Evolutionary conservation across 768 basidiomycete genomes (phyloP), one percentile per base, ranked within the genome.

Genomic region (Pisolithus microcarpus): DNA sequence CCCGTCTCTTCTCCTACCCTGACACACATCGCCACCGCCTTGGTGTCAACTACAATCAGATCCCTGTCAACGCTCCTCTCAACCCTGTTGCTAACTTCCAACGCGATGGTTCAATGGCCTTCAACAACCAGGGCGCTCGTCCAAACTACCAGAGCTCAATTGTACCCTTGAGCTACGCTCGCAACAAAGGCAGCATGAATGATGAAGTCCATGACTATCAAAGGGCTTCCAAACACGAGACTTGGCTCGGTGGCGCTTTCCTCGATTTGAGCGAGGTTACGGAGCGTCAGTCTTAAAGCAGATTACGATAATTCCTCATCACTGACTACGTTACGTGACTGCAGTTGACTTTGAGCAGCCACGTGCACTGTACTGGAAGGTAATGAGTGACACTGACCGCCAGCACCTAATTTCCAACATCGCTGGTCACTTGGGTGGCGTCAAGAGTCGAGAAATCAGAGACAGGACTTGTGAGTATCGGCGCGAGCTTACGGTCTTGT

Each of bases 1-100:
- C 88, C 19, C 89, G 94, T 49, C 79, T 96, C 44, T 97, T 96
- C 82, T 90, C 91, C 4, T 98, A 98, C 75, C 85, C 86, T 4
- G 88, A 91, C 63, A 89, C 88, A 36, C 87, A 90, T 65, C 85
- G 87, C 52, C 83, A 90, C 71, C 85, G 88, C 64, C 84, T 90
- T 30, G 88, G 88, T 36, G 58, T 63, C 49, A 91, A 91, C 73
- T 87, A 90, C 72, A 77, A 84, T 61, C 87, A 95, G 61, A 73
- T 97, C 9, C 92, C 93, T 1, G 85, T 93, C 64, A 97, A 97
- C 66, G 76, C 81, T 5, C 86, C 91, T 1, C 64, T 86, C 45
- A 73, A 70, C 47, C 86, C 84, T 5, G 73, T 89, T 49, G 77
- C 81, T 54, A 93, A 95, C 80, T 95, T 94, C 87, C 91, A 95